A percentile compares a stretch with the other conserved stretches of the same genome.
phyloP scores from a whole-genome alignment of 371 early-diverging fungal genomes.

The Apophysomyces ossiformis region DNA sequence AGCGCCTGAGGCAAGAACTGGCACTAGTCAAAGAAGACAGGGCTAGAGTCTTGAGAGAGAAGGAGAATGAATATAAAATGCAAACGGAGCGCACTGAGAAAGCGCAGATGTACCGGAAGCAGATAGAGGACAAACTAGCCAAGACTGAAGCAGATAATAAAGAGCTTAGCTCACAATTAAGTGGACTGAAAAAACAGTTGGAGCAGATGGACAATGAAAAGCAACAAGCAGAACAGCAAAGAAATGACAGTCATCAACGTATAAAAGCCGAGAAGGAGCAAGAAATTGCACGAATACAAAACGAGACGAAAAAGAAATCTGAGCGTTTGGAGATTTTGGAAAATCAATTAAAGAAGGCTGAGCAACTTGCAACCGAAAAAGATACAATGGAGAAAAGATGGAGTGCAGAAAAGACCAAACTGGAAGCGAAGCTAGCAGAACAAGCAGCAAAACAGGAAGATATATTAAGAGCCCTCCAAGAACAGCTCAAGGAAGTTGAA shows the following conservation, averaged over 20 bases:
- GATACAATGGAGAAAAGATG: constrained; percentile 18
- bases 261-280: constrained; percentile 19
- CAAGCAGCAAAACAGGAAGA: constrained; percentile 1
- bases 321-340: not conserved
- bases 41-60: constrained; percentile 23
- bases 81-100: constrained; percentile 20
- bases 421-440: constrained; percentile 29
- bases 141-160: constrained; percentile 38
- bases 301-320: not conserved
- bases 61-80: constrained; percentile 16
- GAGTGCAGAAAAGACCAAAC: constrained; percentile 35
- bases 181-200: constrained; percentile 32
- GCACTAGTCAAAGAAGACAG: constrained; percentile 9
- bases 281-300: constrained; percentile 13
- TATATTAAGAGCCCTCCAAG: constrained; percentile 20
- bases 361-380: constrained; percentile 2
- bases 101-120: constrained; percentile 24
- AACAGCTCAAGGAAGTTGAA: constrained; percentile 18
- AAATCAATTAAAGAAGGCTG: not conserved
- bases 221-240: constrained; percentile 39
- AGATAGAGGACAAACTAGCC: constrained; percentile 24
- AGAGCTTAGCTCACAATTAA: constrained; percentile 24
- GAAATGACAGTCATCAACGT: not conserved
- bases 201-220: constrained; percentile 40
- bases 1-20: constrained; percentile 2